Percentiles rank a stretch among this genome's conserved stretches.
phyloP scores from a whole-genome alignment of 179 eudicot species.

The Amaranthus tricolor region DNA sequence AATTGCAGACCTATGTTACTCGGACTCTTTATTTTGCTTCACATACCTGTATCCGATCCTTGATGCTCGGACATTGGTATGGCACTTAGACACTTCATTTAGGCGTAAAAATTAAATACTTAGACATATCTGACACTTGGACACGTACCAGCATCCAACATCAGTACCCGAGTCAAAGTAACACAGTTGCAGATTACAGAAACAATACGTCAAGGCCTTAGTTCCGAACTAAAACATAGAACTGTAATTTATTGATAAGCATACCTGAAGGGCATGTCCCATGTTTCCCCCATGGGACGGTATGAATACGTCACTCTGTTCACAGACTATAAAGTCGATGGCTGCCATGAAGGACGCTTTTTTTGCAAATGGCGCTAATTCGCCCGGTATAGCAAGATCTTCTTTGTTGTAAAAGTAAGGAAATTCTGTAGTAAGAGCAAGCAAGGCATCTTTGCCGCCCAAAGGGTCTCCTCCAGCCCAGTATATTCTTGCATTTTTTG shows the following conservation, averaged over 20 bases:
- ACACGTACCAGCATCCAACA: no score
- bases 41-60: no score
- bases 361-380: slow-evolving; percentile 59
- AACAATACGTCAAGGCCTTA: no score
- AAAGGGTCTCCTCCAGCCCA: slow-evolving; percentile 97
- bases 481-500: slow-evolving; percentile 60
- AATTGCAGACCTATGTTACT: no score
- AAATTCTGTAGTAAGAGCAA: slow-evolving; percentile 62
- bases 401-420: slow-evolving; percentile 81
- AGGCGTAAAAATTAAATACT: no score
- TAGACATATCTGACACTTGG: no score
- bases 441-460: slow-evolving; percentile 80
- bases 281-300: slow-evolving; percentile 98
- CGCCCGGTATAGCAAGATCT: slow-evolving; percentile 78
- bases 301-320: slow-evolving; percentile 88
- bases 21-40: no score
- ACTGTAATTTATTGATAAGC: background rate
- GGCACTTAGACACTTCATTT: no score
- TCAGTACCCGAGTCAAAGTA: no score
- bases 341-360: slow-evolving; percentile 88
- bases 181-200: no score
- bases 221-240: background rate
- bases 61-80: no score
- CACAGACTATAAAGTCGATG: slow-evolving; percentile 80
- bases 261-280: slow-evolving; percentile 93